Conservation (phyloP, 371 early-diverging fungal species). For the Mucor racemosus region DNA sequence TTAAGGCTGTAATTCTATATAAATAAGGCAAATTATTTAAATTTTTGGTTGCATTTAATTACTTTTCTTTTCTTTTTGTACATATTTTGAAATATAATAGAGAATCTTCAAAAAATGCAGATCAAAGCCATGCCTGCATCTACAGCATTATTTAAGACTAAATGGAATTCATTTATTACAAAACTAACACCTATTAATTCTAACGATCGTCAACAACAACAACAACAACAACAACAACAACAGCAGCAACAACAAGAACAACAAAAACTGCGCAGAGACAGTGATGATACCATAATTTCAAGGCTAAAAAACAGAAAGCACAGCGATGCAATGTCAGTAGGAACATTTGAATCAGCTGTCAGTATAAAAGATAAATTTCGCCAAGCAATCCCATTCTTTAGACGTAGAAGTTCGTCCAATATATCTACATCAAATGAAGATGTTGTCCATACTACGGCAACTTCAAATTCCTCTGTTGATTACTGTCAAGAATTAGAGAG, state of each 20-base stretch:
- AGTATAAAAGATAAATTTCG: conserved; percentile 24
- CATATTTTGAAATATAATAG: not conserved
- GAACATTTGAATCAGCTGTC: conserved; percentile 23
- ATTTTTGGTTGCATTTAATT: not conserved
- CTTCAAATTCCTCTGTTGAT: not conserved
- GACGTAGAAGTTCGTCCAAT: conserved; percentile 11
- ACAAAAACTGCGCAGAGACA: not conserved
- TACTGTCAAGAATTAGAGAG: conserved; percentile 14
- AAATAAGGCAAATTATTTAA: not conserved
- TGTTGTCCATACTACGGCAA: not conserved
- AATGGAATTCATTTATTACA: conserved; percentile 13
- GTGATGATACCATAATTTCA: not conserved
- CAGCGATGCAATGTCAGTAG: conserved; percentile 27
- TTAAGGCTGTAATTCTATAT: not conserved
- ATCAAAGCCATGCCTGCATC: conserved; percentile 18
- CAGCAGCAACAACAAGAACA: not conserved
- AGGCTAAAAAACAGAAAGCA: conserved; percentile 17
- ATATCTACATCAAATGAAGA: not conserved
- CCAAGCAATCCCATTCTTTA: conserved; percentile 25
- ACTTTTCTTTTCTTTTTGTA: not conserved
- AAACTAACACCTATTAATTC: conserved; percentile 9
- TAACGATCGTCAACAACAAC: not conserved
- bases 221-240: not conserved
- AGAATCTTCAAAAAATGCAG: not conserved
- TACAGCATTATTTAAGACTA: conserved; percentile 11